Evolutionary conservation across 192 early-diverging fungal genomes (phyloP).

Genomic region (Coemansia sp.): DNA sequence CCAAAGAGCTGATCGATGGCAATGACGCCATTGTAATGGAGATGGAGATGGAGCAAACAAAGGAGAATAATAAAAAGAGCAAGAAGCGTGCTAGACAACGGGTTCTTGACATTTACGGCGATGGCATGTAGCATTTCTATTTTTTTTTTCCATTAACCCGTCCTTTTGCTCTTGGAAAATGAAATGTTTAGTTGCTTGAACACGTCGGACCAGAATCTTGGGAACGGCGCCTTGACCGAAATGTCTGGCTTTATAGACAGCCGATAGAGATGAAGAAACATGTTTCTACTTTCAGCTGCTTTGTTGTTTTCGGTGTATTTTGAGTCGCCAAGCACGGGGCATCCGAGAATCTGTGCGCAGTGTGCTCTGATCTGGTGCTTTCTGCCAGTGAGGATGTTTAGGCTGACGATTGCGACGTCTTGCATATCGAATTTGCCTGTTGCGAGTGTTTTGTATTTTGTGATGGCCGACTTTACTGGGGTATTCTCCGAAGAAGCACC

Average conservation of each 20-base stretch:
- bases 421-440: constrained; percentile 8
- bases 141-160: neutral
- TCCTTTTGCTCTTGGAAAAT: neutral
- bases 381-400: constrained; percentile 33
- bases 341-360: constrained; percentile 29
- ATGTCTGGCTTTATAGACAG: constrained; percentile 21
- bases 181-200: constrained; percentile 18
- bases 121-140: constrained; percentile 6
- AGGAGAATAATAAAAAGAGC: constrained; percentile 6
- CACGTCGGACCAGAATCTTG: constrained; percentile 23
- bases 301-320: constrained; percentile 12
- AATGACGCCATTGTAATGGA: constrained; percentile 5
- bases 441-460: constrained; percentile 20
- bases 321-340: constrained; percentile 33
- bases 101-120: constrained; percentile 16
- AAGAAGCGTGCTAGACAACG: constrained; percentile 17
- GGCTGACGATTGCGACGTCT: constrained; percentile 13
- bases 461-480: constrained; percentile 13
- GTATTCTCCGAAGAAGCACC: neutral
- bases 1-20: neutral
- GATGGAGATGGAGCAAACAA: neutral
- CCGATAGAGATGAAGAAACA: constrained; percentile 31
- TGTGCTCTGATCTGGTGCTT: constrained; percentile 49
- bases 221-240: constrained; percentile 32
- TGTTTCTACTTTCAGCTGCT: neutral